Base-by-base conservation (phyloP, 257 asterid genomes). In the Solanum clarkiae region DNA sequence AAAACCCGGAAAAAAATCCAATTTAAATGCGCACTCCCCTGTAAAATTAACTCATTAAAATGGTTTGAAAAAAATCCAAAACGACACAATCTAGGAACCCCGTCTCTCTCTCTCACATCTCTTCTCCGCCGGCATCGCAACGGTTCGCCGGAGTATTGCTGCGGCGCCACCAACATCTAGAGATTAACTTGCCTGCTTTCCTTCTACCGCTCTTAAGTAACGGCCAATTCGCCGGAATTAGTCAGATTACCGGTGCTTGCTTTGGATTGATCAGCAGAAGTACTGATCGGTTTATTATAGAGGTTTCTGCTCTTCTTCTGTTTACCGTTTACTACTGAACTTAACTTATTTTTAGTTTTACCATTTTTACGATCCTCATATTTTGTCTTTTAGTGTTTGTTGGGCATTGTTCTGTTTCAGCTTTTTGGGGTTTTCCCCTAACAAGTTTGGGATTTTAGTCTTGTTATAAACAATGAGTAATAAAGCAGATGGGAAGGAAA, bases 141-240 rank as follows among this genome's bases (percentile, higher is more conserved):
- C 92, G 90, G 90, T 86, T 87, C 91, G 82, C 92, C 90, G 93
- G 75, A 47, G 26, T 82, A 87, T 86, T 88, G 5, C 80, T 82
- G 45, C 65, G 86, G 84, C 3, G 75, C 24, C 40, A 55, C 57
- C 51, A 36, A 56, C 47, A 12, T 42, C 85, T 80, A 24, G 49
- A 53, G 0, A 36, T 59, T 54, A 18, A 32, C 80, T 80, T 75
- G 69, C 40, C 29, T 47, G 54, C 29, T 26, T 26, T 29, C 8
- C 68, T 24, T 8, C 68, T 20, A 42, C 24, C 8, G 11, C 59
- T 26, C 9, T 36, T 17, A 40, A 47, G 1, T 29, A 83, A 65
- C 36, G 11, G 44, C 14, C 6, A 68, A 49, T 18, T 83, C 15
- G 66, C 85, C 15, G 44, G 26, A n/a, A 8, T 66, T 82, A 26